These are phyloP conservation scores for Martiniozyma asiatica DNA, from an alignment of 1,139 yeast genomes.

Conservation along the genomic window DNA sequence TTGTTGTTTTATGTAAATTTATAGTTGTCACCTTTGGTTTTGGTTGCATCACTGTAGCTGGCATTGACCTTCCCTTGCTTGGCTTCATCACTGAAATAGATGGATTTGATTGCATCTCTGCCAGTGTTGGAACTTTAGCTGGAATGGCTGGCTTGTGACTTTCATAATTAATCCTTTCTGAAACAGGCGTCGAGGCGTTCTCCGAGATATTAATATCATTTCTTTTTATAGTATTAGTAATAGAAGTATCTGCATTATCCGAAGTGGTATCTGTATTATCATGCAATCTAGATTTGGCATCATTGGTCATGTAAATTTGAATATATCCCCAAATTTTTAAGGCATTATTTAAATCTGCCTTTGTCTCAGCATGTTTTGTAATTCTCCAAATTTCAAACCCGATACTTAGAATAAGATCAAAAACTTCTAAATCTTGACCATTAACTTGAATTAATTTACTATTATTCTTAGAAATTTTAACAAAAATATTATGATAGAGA, in stretches of 20 bases:
- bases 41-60: background rate
- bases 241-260: background rate
- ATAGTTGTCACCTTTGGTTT: background rate
- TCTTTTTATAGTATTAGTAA: background rate
- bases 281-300: slow-evolving; percentile 2
- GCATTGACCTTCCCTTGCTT: background rate
- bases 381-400: slow-evolving; percentile 24
- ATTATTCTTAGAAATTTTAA: slow-evolving; percentile 14
- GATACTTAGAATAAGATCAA: slow-evolving; percentile 20
- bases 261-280: background rate
- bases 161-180: background rate
- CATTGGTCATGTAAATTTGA: slow-evolving; percentile 13
- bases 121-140: background rate
- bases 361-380: slow-evolving; percentile 10
- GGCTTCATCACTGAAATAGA: slow-evolving; percentile 4
- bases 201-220: background rate
- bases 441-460: slow-evolving; percentile 17
- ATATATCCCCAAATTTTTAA: slow-evolving; percentile 9
- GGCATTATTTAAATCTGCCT: slow-evolving; percentile 9
- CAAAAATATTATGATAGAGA: slow-evolving; percentile 19
- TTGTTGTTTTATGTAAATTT: background rate
- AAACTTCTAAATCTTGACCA: slow-evolving; percentile 15
- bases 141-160: no score
- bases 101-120: background rate
- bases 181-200: slow-evolving; percentile 1